These are phyloP conservation scores for Sonneratia alba DNA, from an alignment of 345 rosid genomes.

Conservation along the genomic window DNA sequence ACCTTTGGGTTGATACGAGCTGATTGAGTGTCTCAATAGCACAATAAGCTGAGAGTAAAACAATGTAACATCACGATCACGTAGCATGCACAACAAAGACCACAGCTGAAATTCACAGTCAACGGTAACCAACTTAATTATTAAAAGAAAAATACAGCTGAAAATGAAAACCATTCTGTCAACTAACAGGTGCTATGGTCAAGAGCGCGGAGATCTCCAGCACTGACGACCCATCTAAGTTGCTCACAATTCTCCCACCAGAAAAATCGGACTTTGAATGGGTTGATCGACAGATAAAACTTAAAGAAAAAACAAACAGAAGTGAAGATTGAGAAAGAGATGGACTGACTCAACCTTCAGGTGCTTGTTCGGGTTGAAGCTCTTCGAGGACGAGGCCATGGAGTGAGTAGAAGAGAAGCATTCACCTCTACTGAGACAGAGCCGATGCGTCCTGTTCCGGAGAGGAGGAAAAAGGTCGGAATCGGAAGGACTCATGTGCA, in stretches of 20 bases:
- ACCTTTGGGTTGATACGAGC: slow-evolving; percentile 28
- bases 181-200: slow-evolving; percentile 48
- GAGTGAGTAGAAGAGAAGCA: slow-evolving; percentile 1
- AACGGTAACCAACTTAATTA: neutral
- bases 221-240: slow-evolving; percentile 71
- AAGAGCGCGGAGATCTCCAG: slow-evolving; percentile 50
- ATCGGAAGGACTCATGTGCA: neutral
- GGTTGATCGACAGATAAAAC: neutral
- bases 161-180: neutral
- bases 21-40: slow-evolving; percentile 42
- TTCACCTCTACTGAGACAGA: neutral
- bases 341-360: slow-evolving; percentile 60
- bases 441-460: neutral
- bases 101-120: too few relatives aligned
- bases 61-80: neutral
- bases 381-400: slow-evolving; percentile 41
- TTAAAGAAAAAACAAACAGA: neutral
- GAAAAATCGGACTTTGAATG: slow-evolving; percentile 1
- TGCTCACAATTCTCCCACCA: slow-evolving; percentile 65
- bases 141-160: neutral
- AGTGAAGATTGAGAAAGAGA: slow-evolving; percentile 1
- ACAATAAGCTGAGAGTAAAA: slow-evolving; percentile 37
- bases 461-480: neutral
- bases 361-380: slow-evolving; percentile 61
- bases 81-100: neutral